These are phyloP conservation scores for Saccharomycopsis olivae DNA, from an alignment of 805 yeast genomes.

Conservation along the genomic window DNA sequence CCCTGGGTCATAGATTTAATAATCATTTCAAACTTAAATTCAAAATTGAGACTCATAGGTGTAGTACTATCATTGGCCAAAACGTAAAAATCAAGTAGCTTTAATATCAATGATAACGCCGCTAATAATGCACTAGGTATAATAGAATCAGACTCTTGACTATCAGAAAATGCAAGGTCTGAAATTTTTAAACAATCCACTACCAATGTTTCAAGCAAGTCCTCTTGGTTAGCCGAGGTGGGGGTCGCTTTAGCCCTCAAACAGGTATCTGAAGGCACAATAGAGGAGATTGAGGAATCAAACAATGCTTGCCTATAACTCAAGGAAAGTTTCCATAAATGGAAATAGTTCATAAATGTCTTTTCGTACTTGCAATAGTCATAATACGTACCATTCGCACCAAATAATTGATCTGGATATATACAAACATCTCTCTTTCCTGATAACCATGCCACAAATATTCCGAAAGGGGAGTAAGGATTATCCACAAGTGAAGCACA, in stretches of 20 bases:
- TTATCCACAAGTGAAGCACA: constrained; percentile 8
- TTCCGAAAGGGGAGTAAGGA: constrained; percentile 1
- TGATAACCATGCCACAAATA: constrained; percentile 6
- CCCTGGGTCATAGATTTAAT: background rate
- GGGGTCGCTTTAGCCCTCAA: too few relatives aligned
- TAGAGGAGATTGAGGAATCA: background rate
- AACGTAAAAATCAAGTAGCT: background rate
- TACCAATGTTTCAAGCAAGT: background rate
- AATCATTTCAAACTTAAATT: background rate
- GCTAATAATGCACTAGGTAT: background rate
- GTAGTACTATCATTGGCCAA: background rate
- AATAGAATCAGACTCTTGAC: background rate
- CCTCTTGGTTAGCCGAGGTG: background rate
- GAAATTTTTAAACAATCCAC: background rate
- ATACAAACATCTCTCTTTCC: constrained; percentile 1
- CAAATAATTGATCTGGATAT: constrained; percentile 4
- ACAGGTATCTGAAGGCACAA: background rate
- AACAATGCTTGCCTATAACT: too few relatives aligned
- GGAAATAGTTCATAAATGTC: constrained; percentile 1
- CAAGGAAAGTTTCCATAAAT: constrained; percentile 10
- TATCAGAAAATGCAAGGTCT: background rate
- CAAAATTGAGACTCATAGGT: background rate
- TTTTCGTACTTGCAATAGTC: background rate
- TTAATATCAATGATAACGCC: background rate
- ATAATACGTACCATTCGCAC: background rate